Percentiles rank a stretch among this genome's conserved stretches.
These are phyloP conservation scores for Melampsora medusae DNA, from an alignment of 1,284 basidiomycete genomes.

Conservation along the genomic window DNA sequence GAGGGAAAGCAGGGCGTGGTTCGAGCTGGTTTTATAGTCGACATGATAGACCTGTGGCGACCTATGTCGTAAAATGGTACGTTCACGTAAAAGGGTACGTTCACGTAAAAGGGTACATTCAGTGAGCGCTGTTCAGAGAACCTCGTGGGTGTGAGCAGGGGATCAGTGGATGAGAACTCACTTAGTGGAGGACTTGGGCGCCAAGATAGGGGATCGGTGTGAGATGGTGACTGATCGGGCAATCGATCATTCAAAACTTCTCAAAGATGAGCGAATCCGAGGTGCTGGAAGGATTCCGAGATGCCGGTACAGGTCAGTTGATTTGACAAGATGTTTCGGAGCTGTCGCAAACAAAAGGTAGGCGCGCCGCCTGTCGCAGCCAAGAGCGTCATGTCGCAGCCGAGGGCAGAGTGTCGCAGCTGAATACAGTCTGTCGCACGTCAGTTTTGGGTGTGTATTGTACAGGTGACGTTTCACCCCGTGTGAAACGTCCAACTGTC, in stretches of 20 bases:
- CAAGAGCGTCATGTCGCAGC: too few relatives aligned
- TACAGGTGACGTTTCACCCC: not conserved
- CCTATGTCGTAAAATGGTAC: not conserved
- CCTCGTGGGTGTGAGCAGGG: not conserved
- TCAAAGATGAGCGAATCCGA: too few relatives aligned
- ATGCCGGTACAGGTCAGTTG: too few relatives aligned
- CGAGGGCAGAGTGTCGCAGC: too few relatives aligned
- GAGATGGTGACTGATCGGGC: too few relatives aligned
- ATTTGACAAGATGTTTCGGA: too few relatives aligned
- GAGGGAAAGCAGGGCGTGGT: not conserved
- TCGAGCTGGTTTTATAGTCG: not conserved
- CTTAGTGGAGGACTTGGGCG: not conserved
- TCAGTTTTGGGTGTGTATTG: not conserved
- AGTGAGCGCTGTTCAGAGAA: not conserved
- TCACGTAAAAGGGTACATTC: not conserved
- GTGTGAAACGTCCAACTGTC: not conserved
- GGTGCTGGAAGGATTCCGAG: too few relatives aligned
- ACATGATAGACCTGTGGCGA: not conserved
- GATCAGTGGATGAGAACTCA: not conserved
- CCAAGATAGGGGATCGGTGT: not conserved
- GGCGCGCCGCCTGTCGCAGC: too few relatives aligned
- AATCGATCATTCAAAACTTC: too few relatives aligned
- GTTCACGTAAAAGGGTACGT: too few relatives aligned
- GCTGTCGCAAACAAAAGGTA: too few relatives aligned
- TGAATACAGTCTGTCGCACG: too few relatives aligned